phyloP scores from a whole-genome alignment of 768 basidiomycete genomes.

The Rhizopogon salebrosus region DNA sequence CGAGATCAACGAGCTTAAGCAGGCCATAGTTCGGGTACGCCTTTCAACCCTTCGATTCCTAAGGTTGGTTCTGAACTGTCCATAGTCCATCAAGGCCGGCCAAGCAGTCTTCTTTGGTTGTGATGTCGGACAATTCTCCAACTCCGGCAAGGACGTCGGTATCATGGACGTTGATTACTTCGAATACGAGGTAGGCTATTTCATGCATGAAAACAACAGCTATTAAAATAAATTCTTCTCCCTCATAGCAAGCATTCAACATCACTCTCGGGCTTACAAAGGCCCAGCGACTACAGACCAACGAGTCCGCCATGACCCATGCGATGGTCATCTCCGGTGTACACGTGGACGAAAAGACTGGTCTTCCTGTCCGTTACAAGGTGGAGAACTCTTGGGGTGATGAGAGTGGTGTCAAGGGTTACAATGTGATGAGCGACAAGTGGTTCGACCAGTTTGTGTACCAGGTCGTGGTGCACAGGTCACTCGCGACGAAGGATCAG shows the following conservation, averaged over 20 bases:
- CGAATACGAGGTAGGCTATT: constrained; percentile 64
- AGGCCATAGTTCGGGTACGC: constrained; percentile 64
- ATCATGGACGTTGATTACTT: constrained; percentile 85
- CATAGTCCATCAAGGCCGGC: constrained; percentile 74
- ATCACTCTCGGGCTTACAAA: constrained; percentile 78
- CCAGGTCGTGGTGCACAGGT: constrained; percentile 86
- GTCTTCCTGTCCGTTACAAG: constrained; percentile 84
- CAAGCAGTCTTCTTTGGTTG: constrained; percentile 95
- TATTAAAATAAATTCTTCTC: not conserved
- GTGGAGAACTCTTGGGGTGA: constrained; percentile 97
- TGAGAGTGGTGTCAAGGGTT: constrained; percentile 73
- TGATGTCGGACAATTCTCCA: constrained; percentile 87
- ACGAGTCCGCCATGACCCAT: constrained; percentile 91
- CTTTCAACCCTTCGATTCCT: not conserved
- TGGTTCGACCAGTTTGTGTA: constrained; percentile 97
- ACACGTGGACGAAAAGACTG: constrained; percentile 66
- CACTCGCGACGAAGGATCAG: constrained; percentile 74
- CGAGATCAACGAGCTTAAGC: constrained; percentile 74
- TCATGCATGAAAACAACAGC: not conserved
- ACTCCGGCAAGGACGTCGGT: constrained; percentile 48
- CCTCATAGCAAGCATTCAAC: constrained; percentile 68
- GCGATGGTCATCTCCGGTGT: constrained; percentile 86
- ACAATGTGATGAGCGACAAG: constrained; percentile 84
- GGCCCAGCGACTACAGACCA: constrained; percentile 74
- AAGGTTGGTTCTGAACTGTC: not conserved